phyloP scores from a whole-genome alignment of 108 stramenopile species.

The Skeletonema marinoi region DNA sequence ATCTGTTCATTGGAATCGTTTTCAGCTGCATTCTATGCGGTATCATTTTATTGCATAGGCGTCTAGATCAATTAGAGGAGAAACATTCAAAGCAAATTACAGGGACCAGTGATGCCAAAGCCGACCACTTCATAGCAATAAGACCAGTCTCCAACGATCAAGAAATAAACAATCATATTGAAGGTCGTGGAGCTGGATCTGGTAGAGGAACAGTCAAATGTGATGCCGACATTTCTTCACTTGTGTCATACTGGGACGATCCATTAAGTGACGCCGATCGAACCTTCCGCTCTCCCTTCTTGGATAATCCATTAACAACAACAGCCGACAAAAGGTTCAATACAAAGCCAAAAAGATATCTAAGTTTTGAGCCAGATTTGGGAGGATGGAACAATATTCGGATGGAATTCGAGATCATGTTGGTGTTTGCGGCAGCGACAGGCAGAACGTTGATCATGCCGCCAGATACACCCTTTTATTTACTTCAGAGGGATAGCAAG shows the following conservation, averaged over 20 bases:
- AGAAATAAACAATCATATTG: background rate
- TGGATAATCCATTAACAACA: constrained; percentile 4
- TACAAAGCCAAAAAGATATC: constrained; percentile 24
- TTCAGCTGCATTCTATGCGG: background rate
- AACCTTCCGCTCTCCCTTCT: constrained; percentile 56
- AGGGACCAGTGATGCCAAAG: background rate
- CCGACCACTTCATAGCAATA: background rate
- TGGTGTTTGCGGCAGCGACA: constrained; percentile 79
- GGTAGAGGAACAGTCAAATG: constrained; percentile 17
- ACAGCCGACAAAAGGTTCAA: background rate
- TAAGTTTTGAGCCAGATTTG: constrained; percentile 64
- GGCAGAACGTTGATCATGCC: constrained; percentile 84
- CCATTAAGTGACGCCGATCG: constrained; percentile 58
- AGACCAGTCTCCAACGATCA: background rate
- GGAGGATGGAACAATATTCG: constrained; percentile 75
- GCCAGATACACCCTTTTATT: constrained; percentile 77
- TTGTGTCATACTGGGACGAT: constrained; percentile 73
- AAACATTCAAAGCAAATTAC: background rate
- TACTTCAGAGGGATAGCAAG: constrained; percentile 63
- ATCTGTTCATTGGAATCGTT: background rate
- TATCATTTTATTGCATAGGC: background rate
- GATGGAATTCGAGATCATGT: constrained; percentile 79
- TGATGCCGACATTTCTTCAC: constrained; percentile 15
- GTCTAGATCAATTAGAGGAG: background rate
- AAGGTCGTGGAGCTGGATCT: constrained; percentile 14